A percentile compares a stretch with the other conserved stretches of the same genome.
Evolutionary conservation across 352 stramenopile genomes (phyloP).

Genomic region (Phytophthora crassamura): DNA sequence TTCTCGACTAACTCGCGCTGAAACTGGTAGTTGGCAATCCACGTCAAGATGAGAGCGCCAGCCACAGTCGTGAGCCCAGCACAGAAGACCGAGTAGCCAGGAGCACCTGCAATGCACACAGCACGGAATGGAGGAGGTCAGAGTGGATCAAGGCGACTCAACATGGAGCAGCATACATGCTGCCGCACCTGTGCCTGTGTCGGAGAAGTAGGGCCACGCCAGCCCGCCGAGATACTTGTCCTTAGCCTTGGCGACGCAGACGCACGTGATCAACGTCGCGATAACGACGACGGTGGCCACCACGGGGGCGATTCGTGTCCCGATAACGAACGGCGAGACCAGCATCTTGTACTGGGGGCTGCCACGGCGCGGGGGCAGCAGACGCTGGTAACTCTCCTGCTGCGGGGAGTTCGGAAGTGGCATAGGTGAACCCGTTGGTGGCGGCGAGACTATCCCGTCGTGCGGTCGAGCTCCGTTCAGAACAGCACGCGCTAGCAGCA

Average conservation of each 20-base stretch:
- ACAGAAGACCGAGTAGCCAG: conserved; percentile 50
- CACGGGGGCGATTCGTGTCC: conserved; percentile 33
- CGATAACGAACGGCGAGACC: conserved; percentile 15
- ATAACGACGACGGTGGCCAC: conserved; percentile 40
- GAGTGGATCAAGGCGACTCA: too few species aligned
- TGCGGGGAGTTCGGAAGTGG: conserved; percentile 20
- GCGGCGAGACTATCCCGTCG: conserved; percentile 14
- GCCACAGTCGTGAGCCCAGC: conserved; percentile 39
- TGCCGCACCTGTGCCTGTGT: conserved; percentile 46
- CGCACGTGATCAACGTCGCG: conserved; percentile 51
- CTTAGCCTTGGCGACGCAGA: conserved; percentile 44
- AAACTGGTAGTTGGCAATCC: conserved; percentile 56
- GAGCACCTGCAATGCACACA: conserved; percentile 28
- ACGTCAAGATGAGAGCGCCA: conserved; percentile 45
- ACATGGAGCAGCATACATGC: neutral
- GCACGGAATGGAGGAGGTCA: neutral
- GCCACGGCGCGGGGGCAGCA: neutral
- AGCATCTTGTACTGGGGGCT: neutral
- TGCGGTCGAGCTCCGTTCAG: neutral
- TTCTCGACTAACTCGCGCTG: conserved; percentile 38
- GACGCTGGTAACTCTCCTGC: neutral
- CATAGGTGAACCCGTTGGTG: neutral
- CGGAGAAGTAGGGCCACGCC: conserved; percentile 63
- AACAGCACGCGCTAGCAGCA: conserved; percentile 5
- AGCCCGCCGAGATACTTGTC: conserved; percentile 57